Evolutionary conservation across 2,329 filamentous ascomycete genomes (phyloP).

Genomic region (Talaromyces marneffei): DNA sequence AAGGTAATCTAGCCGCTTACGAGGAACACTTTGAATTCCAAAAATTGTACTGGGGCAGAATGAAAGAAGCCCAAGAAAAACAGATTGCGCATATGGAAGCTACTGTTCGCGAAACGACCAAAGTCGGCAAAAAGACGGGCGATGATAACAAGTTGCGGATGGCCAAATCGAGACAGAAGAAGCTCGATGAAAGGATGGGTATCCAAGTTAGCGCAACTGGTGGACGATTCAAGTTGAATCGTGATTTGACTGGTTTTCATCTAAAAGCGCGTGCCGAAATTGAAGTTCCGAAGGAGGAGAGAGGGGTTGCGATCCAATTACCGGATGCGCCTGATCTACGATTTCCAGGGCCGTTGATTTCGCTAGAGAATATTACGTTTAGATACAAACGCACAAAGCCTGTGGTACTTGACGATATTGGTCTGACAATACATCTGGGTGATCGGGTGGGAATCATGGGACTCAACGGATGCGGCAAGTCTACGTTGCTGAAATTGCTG

Average conservation of each 20-base stretch:
- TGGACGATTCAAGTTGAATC: constrained; percentile 72
- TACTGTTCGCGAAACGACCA: constrained; percentile 68
- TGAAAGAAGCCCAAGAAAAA: constrained; percentile 77
- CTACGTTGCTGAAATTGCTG: constrained; percentile 92
- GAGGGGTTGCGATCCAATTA: constrained; percentile 52
- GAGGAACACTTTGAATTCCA: constrained; percentile 61
- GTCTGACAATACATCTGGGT: constrained; percentile 64
- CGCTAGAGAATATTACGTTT: constrained; percentile 63
- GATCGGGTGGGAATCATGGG: constrained; percentile 93
- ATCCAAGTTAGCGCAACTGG: constrained; percentile 67
- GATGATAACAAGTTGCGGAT: constrained; percentile 83
- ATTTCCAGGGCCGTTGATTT: constrained; percentile 69
- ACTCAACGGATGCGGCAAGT: constrained; percentile 96
- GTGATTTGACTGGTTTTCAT: constrained; percentile 62
- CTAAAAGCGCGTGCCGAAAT: constrained; percentile 58
- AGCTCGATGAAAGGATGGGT: constrained; percentile 74
- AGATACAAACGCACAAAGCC: constrained; percentile 49
- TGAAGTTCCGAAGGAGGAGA: constrained; percentile 60
- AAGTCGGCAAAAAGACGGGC: constrained; percentile 67
- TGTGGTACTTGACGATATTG: constrained; percentile 56
- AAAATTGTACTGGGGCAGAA: constrained; percentile 61
- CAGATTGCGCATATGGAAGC: constrained; percentile 76
- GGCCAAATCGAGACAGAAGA: constrained; percentile 77
- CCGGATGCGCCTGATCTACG: constrained; percentile 63
- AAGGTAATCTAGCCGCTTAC: constrained; percentile 67